A percentile compares a stretch with the other conserved stretches of the same genome.
Evolutionary conservation across 1,284 basidiomycete genomes (phyloP).

Genomic region (Cryptococcus jaspeensis): DNA sequence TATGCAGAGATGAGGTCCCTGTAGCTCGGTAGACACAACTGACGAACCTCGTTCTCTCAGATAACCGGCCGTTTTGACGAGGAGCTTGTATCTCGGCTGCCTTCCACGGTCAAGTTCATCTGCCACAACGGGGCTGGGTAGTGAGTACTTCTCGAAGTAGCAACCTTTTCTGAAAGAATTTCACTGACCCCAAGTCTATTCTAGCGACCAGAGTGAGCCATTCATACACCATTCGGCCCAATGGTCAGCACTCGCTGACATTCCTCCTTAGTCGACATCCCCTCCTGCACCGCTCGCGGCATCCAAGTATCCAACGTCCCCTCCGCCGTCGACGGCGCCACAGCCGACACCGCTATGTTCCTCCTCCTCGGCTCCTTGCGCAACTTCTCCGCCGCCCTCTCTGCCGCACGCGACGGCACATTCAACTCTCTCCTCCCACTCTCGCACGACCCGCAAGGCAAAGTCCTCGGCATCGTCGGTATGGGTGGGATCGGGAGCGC

Average conservation of each 20-base stretch:
- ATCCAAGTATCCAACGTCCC: slow-evolving; percentile 74
- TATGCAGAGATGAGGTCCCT: not conserved
- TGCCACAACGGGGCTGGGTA: slow-evolving; percentile 29
- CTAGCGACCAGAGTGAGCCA: too few relatives aligned
- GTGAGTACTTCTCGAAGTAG: slow-evolving; percentile 4
- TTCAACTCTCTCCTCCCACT: slow-evolving; percentile 54
- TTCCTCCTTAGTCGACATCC: slow-evolving; percentile 55
- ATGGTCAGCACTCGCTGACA: too few relatives aligned
- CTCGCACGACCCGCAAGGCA: slow-evolving; percentile 69
- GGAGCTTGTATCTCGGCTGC: slow-evolving; percentile 20
- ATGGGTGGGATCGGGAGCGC: slow-evolving; percentile 76
- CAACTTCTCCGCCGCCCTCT: slow-evolving; percentile 68
- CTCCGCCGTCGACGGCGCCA: slow-evolving; percentile 81
- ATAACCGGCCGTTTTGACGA: slow-evolving; percentile 28
- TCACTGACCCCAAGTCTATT: too few relatives aligned
- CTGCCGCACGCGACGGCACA: slow-evolving; percentile 54
- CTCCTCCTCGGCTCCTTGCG: slow-evolving; percentile 75
- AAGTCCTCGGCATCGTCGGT: slow-evolving; percentile 76
- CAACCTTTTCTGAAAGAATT: too few relatives aligned
- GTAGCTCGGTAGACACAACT: too few relatives aligned
- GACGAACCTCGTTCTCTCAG: slow-evolving; percentile 8
- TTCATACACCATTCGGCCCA: too few relatives aligned
- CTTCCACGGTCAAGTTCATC: slow-evolving; percentile 21
- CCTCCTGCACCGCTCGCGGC: slow-evolving; percentile 52
- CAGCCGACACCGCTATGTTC: slow-evolving; percentile 80